Evolutionary conservation across 2,329 filamentous ascomycete genomes (phyloP).

Genomic region (Aaosphaeria arxii): DNA sequence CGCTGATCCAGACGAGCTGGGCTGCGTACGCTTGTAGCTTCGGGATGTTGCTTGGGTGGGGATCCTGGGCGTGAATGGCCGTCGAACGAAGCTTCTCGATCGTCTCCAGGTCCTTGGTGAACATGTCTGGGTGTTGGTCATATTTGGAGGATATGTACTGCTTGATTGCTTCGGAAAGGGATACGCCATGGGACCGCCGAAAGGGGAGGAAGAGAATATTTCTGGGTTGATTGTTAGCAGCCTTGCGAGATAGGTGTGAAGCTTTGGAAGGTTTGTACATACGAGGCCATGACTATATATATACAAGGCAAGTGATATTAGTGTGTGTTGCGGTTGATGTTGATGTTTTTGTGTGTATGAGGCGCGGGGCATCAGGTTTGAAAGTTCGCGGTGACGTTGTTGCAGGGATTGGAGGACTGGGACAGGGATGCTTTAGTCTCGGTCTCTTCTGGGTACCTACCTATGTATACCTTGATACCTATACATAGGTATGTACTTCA

Average conservation of each 20-base stretch:
- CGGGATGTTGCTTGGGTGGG: slow-evolving; percentile 79
- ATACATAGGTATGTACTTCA: too few species aligned
- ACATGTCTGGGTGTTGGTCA: slow-evolving; percentile 98
- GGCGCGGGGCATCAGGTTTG: slow-evolving; percentile 1
- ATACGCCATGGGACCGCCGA: slow-evolving; percentile 76
- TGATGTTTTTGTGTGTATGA: slow-evolving; percentile 1
- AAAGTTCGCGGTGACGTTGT: slow-evolving; percentile 2
- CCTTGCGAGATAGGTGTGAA: background rate
- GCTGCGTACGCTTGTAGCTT: slow-evolving; percentile 90
- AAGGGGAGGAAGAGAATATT: slow-evolving; percentile 81
- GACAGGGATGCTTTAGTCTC: background rate
- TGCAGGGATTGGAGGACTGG: slow-evolving; percentile 1
- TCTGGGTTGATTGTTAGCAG: slow-evolving; percentile 24
- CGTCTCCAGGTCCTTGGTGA: slow-evolving; percentile 79
- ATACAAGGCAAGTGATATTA: background rate
- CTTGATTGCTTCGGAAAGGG: slow-evolving; percentile 77
- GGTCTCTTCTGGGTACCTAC: too few species aligned
- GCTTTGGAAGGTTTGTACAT: slow-evolving; percentile 1
- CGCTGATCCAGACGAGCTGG: slow-evolving; percentile 87
- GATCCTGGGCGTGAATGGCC: slow-evolving; percentile 84
- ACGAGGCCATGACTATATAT: slow-evolving; percentile 16
- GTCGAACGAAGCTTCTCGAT: slow-evolving; percentile 81
- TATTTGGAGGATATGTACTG: slow-evolving; percentile 98
- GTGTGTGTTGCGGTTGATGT: slow-evolving; percentile 1
- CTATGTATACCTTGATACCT: too few species aligned